phyloP scores from a whole-genome alignment of 352 stramenopile species.

The Thalassiosira exigua region DNA sequence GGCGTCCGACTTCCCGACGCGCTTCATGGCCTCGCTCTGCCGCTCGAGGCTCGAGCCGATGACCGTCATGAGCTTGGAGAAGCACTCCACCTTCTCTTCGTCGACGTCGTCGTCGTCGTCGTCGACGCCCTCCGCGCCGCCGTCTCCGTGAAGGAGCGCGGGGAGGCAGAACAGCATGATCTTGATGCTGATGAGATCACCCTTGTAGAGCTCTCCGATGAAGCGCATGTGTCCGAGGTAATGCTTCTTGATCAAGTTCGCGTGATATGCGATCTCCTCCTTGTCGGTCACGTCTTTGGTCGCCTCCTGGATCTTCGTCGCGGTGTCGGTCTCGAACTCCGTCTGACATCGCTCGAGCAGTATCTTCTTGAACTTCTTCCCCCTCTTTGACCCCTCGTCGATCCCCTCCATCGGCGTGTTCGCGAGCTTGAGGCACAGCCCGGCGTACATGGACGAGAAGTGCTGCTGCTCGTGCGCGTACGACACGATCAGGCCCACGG shows the following conservation, averaged over 20 bases:
- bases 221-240: slow-evolving; percentile 95
- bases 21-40: slow-evolving; percentile 75
- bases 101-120: slow-evolving; percentile 83
- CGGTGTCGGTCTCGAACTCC: slow-evolving; percentile 92
- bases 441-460: slow-evolving; percentile 96
- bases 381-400: slow-evolving; percentile 71
- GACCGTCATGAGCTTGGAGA: slow-evolving; percentile 92
- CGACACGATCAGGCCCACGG: slow-evolving; percentile 92
- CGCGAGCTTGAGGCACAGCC: slow-evolving; percentile 92
- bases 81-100: slow-evolving; percentile 95
- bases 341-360: slow-evolving; percentile 92
- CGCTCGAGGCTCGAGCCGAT: slow-evolving; percentile 91
- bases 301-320: slow-evolving; percentile 83
- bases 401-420: slow-evolving; percentile 86
- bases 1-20: slow-evolving; percentile 87
- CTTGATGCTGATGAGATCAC: slow-evolving; percentile 92
- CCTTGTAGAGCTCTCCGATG: slow-evolving; percentile 95
- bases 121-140: slow-evolving; percentile 15
- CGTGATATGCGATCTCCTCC: slow-evolving; percentile 77
- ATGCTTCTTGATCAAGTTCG: slow-evolving; percentile 77
- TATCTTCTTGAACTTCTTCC: slow-evolving; percentile 94
- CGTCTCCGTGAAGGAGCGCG: slow-evolving; percentile 56
- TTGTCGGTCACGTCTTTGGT: slow-evolving; percentile 59
- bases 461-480: slow-evolving; percentile 97
- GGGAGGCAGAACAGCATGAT: slow-evolving; percentile 93